Evolutionary conservation across 2,329 filamentous ascomycete species (phyloP).

Genomic region (Ophioceras dolichostomum): DNA sequence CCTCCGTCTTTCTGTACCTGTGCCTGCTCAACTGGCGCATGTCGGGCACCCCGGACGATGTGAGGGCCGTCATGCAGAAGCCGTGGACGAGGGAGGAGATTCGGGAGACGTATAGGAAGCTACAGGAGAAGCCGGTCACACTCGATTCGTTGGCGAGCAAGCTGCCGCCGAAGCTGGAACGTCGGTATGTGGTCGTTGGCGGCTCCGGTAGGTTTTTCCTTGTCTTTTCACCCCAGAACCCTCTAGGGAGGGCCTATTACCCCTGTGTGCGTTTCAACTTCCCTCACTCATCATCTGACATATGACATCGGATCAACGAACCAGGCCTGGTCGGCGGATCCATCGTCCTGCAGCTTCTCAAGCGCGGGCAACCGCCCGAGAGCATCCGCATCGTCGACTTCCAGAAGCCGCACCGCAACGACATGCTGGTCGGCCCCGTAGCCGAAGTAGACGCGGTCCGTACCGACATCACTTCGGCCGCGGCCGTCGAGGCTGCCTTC

Average conservation of each 20-base stretch:
- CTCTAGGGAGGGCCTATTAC: too few relatives aligned
- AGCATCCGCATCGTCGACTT: constrained; percentile 36
- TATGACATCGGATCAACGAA: too few relatives aligned
- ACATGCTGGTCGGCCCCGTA: constrained; percentile 23
- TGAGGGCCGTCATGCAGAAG: constrained; percentile 12
- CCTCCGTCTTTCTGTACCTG: constrained; percentile 8
- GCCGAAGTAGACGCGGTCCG: constrained; percentile 24
- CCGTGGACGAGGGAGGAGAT: constrained; percentile 20
- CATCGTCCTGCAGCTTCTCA: constrained; percentile 33
- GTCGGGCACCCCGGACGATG: constrained; percentile 16
- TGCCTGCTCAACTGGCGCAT: constrained; percentile 17
- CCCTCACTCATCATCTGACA: too few relatives aligned
- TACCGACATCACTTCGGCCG: constrained; percentile 28
- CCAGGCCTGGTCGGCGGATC: constrained; percentile 28
- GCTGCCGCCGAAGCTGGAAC: constrained; percentile 19
- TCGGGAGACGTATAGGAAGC: constrained; percentile 16
- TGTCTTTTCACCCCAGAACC: too few relatives aligned
- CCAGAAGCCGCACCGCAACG: constrained; percentile 20
- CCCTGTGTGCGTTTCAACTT: too few relatives aligned
- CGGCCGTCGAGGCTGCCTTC: constrained; percentile 26
- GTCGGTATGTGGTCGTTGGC: constrained; percentile 23
- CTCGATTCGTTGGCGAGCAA: constrained; percentile 11
- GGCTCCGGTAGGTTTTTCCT: constrained; percentile 23
- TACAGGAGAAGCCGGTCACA: constrained; percentile 16
- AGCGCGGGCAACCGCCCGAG: constrained; percentile 29